These are phyloP conservation scores for Entomortierella parvispora DNA, from an alignment of 192 early-diverging fungal genomes.

Conservation along the genomic window DNA sequence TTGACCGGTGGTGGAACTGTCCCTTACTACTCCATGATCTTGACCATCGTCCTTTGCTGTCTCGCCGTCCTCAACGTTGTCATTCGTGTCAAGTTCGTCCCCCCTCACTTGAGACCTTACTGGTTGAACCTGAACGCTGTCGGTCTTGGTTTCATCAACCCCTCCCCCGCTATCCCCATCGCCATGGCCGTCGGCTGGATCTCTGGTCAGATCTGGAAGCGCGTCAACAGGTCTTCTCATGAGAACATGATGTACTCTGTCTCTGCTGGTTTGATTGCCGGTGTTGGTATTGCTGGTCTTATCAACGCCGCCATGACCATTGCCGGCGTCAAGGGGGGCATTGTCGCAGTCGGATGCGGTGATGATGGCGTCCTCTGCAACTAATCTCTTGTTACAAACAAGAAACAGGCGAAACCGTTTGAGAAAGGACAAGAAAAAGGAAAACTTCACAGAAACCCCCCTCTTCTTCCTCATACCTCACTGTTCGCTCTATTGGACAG, in stretches of 20 bases:
- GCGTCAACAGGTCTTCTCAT: slow-evolving; percentile 15
- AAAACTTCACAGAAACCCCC: no score
- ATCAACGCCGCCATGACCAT: slow-evolving; percentile 59
- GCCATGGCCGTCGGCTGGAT: slow-evolving; percentile 60
- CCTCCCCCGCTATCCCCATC: slow-evolving; percentile 55
- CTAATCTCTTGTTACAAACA: no score
- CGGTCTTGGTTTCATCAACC: slow-evolving; percentile 65
- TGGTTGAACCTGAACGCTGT: slow-evolving; percentile 68
- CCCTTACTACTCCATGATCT: slow-evolving; percentile 48
- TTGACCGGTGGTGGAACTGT: slow-evolving; percentile 56
- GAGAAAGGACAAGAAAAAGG: no score
- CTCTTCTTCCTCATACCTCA: no score
- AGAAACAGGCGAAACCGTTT: no score
- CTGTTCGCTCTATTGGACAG: no score
- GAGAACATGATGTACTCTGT: slow-evolving; percentile 56
- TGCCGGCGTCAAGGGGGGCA: slow-evolving; percentile 36
- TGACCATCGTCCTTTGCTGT: slow-evolving; percentile 56
- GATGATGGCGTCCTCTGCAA: slow-evolving; percentile 4
- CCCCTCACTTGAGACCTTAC: slow-evolving; percentile 59
- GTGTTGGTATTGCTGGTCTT: slow-evolving; percentile 61
- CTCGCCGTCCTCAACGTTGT: slow-evolving; percentile 49
- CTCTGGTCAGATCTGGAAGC: slow-evolving; percentile 57
- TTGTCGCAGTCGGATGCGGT: slow-evolving; percentile 26
- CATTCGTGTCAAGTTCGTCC: slow-evolving; percentile 58
- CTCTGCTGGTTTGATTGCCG: slow-evolving; percentile 62